Conservation (phyloP, 2,329 filamentous ascomycete species). For the Fusarium palustre region DNA sequence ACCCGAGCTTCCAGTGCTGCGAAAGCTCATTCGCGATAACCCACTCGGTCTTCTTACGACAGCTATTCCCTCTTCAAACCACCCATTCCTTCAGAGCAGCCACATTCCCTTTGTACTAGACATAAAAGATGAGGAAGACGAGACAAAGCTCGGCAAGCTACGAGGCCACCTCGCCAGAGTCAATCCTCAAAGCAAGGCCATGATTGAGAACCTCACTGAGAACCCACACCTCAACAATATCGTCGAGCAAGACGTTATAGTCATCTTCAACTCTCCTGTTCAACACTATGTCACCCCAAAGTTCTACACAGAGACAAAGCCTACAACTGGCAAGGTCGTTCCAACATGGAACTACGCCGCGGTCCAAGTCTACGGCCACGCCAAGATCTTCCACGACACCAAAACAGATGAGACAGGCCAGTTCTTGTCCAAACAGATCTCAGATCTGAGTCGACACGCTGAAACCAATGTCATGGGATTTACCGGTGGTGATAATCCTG, state of each 20-base stretch:
- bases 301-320: slow-evolving; percentile 75
- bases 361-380: slow-evolving; percentile 71
- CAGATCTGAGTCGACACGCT: slow-evolving; percentile 62
- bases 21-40: slow-evolving; percentile 68
- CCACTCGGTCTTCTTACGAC: slow-evolving; percentile 73
- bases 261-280: slow-evolving; percentile 69
- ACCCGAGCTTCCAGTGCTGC: slow-evolving; percentile 59
- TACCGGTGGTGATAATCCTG: slow-evolving; percentile 52
- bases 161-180: slow-evolving; percentile 71
- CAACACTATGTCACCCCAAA: slow-evolving; percentile 77
- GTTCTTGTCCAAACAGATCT: slow-evolving; percentile 63
- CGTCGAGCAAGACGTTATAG: slow-evolving; percentile 66
- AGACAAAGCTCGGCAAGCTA: slow-evolving; percentile 58
- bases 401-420: slow-evolving; percentile 56
- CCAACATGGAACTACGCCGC: slow-evolving; percentile 79
- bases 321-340: slow-evolving; percentile 72
- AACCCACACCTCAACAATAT: slow-evolving; percentile 39
- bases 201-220: slow-evolving; percentile 60
- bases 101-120: slow-evolving; percentile 73
- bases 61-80: slow-evolving; percentile 62
- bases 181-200: slow-evolving; percentile 73
- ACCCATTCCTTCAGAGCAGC: slow-evolving; percentile 66
- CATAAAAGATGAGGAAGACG: slow-evolving; percentile 55
- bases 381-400: slow-evolving; percentile 64
- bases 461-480: slow-evolving; percentile 70